These are phyloP conservation scores for Taphrina flavorubra DNA, from an alignment of 1,139 yeast species.

Conservation along the genomic window DNA sequence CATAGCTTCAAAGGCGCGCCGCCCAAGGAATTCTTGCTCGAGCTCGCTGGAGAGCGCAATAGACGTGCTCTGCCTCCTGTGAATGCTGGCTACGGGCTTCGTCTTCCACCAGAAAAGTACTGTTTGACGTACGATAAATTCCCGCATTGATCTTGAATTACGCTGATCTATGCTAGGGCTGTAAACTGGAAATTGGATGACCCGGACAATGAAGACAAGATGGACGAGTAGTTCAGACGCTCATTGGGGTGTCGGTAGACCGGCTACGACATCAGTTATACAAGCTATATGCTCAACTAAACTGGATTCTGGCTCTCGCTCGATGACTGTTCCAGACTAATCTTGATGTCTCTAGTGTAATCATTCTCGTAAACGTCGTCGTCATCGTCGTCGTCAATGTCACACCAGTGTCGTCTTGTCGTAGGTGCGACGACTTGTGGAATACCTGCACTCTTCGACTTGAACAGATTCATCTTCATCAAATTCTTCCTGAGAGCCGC, in stretches of 20 bases:
- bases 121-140: conserved; percentile 58
- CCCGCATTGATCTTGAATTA: not conserved
- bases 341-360: not conserved
- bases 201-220: conserved; percentile 10
- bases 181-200: conserved; percentile 29
- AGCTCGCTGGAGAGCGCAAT: conserved; percentile 89
- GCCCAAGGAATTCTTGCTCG: conserved; percentile 86
- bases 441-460: not conserved
- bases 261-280: not conserved
- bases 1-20: conserved; percentile 96
- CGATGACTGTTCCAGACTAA: not conserved
- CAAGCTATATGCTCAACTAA: not conserved
- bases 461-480: conserved; percentile 10
- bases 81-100: conserved; percentile 87
- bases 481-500: conserved; percentile 3
- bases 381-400: conserved; percentile 10
- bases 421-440: not conserved
- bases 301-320: not conserved
- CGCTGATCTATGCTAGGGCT: conserved; percentile 2
- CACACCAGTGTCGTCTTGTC: conserved; percentile 26
- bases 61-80: conserved; percentile 89
- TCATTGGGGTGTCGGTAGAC: not conserved
- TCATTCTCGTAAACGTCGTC: conserved; percentile 7
- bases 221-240: conserved; percentile 1
- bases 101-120: conserved; percentile 96